A percentile compares a stretch with the other conserved stretches of the same genome.
Evolutionary conservation across 495 filamentous ascomycete species (phyloP).

Genomic region (Aspergillus conjunctus): DNA sequence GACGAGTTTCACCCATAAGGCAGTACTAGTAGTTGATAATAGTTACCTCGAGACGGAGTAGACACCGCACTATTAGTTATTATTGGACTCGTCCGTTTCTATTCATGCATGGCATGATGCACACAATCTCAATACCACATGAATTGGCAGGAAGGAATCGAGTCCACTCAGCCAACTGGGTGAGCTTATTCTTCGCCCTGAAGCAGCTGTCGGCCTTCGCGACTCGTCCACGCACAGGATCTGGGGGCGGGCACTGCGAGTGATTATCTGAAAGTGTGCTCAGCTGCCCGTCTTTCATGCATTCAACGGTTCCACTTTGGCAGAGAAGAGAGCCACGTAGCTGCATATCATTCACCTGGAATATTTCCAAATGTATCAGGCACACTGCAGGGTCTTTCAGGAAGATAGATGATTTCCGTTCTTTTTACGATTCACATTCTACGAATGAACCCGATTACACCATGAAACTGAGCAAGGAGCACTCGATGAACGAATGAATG

Average conservation of each 20-base stretch:
- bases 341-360: slow-evolving; percentile 21
- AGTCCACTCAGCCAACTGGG: slow-evolving; percentile 2
- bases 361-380: slow-evolving; percentile 21
- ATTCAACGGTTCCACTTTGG: slow-evolving; percentile 25
- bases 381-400: slow-evolving; percentile 25
- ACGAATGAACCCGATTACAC: neutral
- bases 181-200: slow-evolving; percentile 12
- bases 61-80: neutral
- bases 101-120: slow-evolving; percentile 16
- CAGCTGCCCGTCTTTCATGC: slow-evolving; percentile 32
- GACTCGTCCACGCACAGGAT: too few species aligned
- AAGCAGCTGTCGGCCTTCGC: too few species aligned
- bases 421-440: neutral
- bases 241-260: slow-evolving; percentile 6
- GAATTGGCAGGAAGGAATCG: slow-evolving; percentile 15
- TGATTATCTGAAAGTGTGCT: slow-evolving; percentile 19
- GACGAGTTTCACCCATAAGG: too few species aligned
- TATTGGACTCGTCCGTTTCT: slow-evolving; percentile 10
- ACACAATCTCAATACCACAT: slow-evolving; percentile 15
- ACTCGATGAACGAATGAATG: neutral
- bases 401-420: slow-evolving; percentile 8
- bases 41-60: neutral
- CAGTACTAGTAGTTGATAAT: neutral
- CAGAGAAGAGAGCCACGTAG: slow-evolving; percentile 29
- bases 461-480: neutral